Conservation (phyloP, 805 yeast species). For the Pichia phayaonensis region DNA sequence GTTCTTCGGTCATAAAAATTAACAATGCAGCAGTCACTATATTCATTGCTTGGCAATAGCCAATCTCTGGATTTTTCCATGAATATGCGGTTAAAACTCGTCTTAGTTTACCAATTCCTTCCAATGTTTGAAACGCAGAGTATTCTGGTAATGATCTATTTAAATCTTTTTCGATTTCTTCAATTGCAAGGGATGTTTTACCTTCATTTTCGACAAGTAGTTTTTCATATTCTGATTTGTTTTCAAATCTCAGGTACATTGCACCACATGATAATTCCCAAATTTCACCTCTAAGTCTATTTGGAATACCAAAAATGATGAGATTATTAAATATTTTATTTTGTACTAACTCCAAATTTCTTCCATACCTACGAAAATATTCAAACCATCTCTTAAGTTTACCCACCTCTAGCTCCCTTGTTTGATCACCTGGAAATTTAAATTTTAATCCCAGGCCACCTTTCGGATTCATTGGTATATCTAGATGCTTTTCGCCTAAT, state of each 20-base stretch:
- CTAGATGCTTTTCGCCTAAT: conserved; percentile 24
- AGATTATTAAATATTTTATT: conserved; percentile 76
- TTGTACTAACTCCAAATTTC: conserved; percentile 68
- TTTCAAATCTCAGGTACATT: conserved; percentile 59
- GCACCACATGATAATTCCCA: conserved; percentile 95
- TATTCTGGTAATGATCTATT: conserved; percentile 94
- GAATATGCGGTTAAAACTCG: conserved; percentile 90
- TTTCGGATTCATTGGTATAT: conserved; percentile 47
- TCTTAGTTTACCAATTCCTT: conserved; percentile 79
- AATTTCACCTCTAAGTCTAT: conserved; percentile 85
- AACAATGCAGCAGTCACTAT: conserved; percentile 76
- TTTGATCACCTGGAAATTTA: conserved; percentile 89
- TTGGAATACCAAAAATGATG: conserved; percentile 89
- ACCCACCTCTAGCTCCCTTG: conserved; percentile 40
- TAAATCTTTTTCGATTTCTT: conserved; percentile 93
- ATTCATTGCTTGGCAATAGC: conserved; percentile 99
- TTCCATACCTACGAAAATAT: conserved; percentile 73
- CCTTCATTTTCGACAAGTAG: conserved; percentile 56
- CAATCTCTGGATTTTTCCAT: conserved; percentile 95
- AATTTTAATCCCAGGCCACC: conserved; percentile 85
- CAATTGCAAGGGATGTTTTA: conserved; percentile 74
- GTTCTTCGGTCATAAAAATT: conserved; percentile 90
- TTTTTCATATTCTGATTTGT: conserved; percentile 50
- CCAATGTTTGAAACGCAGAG: conserved; percentile 80
- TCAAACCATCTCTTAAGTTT: conserved; percentile 94